phyloP scores from a whole-genome alignment of 495 filamentous ascomycete genomes.

The Penicillium mononematosum region DNA sequence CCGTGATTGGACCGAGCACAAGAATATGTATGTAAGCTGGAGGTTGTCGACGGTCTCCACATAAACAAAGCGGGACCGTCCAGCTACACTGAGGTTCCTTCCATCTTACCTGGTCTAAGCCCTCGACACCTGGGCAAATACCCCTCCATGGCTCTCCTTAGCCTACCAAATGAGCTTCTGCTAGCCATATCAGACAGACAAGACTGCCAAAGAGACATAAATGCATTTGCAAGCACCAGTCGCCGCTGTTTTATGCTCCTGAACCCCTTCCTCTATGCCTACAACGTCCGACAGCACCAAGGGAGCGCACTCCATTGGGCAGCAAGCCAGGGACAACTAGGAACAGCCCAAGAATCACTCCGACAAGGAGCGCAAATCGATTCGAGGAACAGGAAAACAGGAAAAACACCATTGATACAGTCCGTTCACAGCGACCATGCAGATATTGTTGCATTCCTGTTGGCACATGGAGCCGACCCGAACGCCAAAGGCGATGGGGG shows the following conservation, averaged over 20 bases:
- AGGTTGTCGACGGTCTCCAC: neutral
- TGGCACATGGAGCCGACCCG: neutral
- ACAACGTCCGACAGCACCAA: slow-evolving; percentile 3
- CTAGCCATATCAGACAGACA: neutral
- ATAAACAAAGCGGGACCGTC: slow-evolving; percentile 1
- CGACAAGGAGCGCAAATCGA: slow-evolving; percentile 2
- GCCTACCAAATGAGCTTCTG: slow-evolving; percentile 8
- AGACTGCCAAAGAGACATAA: slow-evolving; percentile 2
- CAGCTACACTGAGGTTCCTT: neutral
- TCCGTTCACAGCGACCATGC: neutral
- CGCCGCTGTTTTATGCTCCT: neutral
- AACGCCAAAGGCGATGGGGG: neutral
- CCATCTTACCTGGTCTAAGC: neutral
- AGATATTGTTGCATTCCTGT: neutral
- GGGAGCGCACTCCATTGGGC: slow-evolving; percentile 7
- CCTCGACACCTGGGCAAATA: neutral
- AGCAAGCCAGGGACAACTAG: neutral
- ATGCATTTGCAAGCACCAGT: slow-evolving; percentile 5
- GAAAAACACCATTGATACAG: neutral
- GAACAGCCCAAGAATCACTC: neutral
- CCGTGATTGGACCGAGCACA: too few relatives aligned
- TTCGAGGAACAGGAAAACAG: neutral
- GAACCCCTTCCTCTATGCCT: slow-evolving; percentile 2
- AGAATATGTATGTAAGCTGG: neutral
- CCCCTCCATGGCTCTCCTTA: slow-evolving; percentile 4